Evolutionary conservation across 2,329 filamentous ascomycete genomes (phyloP), one percentile per base, ranked within the genome.

Genomic region (Pseudopyrenochaeta lycopersici): DNA sequence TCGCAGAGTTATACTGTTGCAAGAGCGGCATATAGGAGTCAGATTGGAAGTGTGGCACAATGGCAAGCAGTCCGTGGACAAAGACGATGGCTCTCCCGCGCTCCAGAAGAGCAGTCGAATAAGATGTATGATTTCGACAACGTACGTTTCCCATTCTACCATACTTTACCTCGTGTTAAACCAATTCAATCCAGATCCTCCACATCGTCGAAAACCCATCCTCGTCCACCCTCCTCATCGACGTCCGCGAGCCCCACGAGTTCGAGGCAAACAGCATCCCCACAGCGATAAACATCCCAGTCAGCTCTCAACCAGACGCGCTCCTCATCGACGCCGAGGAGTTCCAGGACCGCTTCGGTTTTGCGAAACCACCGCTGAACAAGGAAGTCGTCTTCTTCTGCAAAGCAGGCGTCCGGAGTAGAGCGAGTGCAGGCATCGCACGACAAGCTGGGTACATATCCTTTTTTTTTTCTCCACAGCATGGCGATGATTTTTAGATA

Each of bases 381-480:
- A 67, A 70, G 31, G 63, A 68, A 23, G 42, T 72, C 4, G 58
- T 98, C 3, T 95, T 98, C 69, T 98, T 97, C 76, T 99, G 95
- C 79, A 96, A 92, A 79, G 88, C 93, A 0, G 95, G 95, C 2
- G 91, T 98, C 60, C 83, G 95, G 71, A 92, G 91, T 64, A 81
- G 83, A 40, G 85, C 90, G 0, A 93, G 93, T 6, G 92, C 92
- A 6, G 82, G 84, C 60, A 76, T 97, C 74, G 95, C 95, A 27
- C 81, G 82, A 65, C 84, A 90, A 71, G 89, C 88, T 2, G 94
- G 94, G 49, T 98, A 89, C 83, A 77, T n/a, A n/a, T n/a, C n/a
- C n/a, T n/a, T n/a, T n/a, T n/a, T n/a, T n/a, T n/a, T n/a, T n/a
- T n/a, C n/a, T n/a, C n/a, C n/a, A n/a, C n/a, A n/a, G n/a, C n/a